Evolutionary conservation across 1,139 yeast species (phyloP).

Genomic region (Blastobotrys elegans): DNA sequence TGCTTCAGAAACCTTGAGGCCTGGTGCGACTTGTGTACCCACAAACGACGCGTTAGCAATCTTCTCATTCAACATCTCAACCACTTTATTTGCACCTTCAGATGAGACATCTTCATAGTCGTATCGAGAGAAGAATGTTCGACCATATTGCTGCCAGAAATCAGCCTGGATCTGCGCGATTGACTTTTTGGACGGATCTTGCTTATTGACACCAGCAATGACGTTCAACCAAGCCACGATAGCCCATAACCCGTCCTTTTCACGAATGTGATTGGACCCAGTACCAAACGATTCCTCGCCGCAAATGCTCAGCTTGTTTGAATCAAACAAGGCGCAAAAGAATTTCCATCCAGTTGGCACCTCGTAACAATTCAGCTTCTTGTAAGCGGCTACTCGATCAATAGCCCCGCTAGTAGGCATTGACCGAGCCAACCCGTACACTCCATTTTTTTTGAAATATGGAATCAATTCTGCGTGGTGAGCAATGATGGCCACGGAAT

Average conservation of each 20-base stretch:
- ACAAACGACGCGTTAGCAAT: slow-evolving; percentile 35
- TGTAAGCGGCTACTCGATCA: slow-evolving; percentile 80
- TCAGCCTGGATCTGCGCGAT: slow-evolving; percentile 75
- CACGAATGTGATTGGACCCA: slow-evolving; percentile 95
- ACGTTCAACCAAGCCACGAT: slow-evolving; percentile 95
- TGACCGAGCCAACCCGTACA: slow-evolving; percentile 92
- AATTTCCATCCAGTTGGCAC: slow-evolving; percentile 99
- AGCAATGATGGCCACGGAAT: slow-evolving; percentile 94
- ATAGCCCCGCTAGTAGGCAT: slow-evolving; percentile 97
- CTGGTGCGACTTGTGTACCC: slow-evolving; percentile 45
- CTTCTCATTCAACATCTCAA: slow-evolving; percentile 46
- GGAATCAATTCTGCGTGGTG: slow-evolving; percentile 89
- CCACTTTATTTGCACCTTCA: slow-evolving; percentile 70
- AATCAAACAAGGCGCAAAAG: slow-evolving; percentile 92
- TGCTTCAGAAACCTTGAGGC: slow-evolving; percentile 59
- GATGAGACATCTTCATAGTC: slow-evolving; percentile 82
- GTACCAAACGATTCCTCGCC: slow-evolving; percentile 99
- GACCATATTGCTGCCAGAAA: slow-evolving; percentile 91
- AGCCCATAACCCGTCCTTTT: slow-evolving; percentile 98
- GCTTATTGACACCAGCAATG: slow-evolving; percentile 65
- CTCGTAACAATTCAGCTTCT: slow-evolving; percentile 75
- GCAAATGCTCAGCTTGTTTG: slow-evolving; percentile 87
- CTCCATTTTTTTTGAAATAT: slow-evolving; percentile 80
- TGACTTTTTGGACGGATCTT: slow-evolving; percentile 51
- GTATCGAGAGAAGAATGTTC: slow-evolving; percentile 96